Percentiles rank a stretch among this genome's conserved stretches.
Conservation (phyloP, 768 basidiomycete genomes). For the Boletellus emodensis region DNA sequence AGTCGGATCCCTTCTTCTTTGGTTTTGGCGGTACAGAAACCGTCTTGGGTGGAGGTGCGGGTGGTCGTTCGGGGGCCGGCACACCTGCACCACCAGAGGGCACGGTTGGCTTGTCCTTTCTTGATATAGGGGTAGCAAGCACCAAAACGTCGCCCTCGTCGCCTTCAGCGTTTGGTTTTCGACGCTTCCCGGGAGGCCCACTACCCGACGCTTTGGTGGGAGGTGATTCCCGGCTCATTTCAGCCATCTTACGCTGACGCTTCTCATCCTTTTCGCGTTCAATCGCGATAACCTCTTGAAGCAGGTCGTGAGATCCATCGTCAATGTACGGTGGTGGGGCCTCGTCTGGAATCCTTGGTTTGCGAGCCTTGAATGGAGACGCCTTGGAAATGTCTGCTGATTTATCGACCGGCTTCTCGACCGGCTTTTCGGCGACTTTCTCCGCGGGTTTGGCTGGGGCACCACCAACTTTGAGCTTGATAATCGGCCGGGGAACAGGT, state of each 20-base stretch:
- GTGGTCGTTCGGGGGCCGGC: conserved; percentile 36
- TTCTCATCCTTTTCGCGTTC: conserved; percentile 61
- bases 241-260: conserved; percentile 42
- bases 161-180: conserved; percentile 44
- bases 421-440: conserved; percentile 27
- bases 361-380: conserved; percentile 39
- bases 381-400: conserved; percentile 32
- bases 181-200: conserved; percentile 50
- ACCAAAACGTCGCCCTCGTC: conserved; percentile 61
- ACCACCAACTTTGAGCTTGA: conserved; percentile 66
- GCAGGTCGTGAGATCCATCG: conserved; percentile 76
- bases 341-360: conserved; percentile 41
- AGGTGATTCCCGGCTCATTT: conserved; percentile 37
- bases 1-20: conserved; percentile 42
- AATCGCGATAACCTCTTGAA: conserved; percentile 79
- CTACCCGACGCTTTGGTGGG: conserved; percentile 36
- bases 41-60: conserved; percentile 23
- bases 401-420: conserved; percentile 24
- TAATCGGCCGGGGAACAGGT: conserved; percentile 49
- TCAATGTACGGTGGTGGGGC: conserved; percentile 68
- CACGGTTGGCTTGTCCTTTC: conserved; percentile 42
- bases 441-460: conserved; percentile 34
- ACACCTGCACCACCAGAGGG: conserved; percentile 39
- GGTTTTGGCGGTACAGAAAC: conserved; percentile 30
- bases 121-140: conserved; percentile 53